Percentiles rank a stretch among this genome's conserved stretches.
Conservation (phyloP, 208 protist species). For the Crithidia acanthocephali region DNA sequence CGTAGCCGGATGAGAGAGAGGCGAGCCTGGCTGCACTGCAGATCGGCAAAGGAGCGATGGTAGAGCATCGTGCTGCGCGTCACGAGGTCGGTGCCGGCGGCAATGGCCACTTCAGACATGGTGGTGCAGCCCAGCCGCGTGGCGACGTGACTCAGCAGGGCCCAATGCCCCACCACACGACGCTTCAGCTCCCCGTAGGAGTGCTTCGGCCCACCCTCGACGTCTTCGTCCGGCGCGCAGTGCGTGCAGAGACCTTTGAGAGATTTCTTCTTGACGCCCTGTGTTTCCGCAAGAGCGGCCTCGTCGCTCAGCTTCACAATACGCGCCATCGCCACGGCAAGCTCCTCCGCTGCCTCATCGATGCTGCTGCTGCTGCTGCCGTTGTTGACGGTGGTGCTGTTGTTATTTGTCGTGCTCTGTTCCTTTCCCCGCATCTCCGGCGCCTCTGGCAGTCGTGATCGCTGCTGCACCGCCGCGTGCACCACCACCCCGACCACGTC, state of each 20-base stretch:
- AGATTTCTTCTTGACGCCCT: slow-evolving; percentile 37
- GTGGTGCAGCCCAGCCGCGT: slow-evolving; percentile 41
- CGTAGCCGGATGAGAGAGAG: slow-evolving; percentile 24
- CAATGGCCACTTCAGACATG: slow-evolving; percentile 53
- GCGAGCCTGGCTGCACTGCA: slow-evolving; percentile 57
- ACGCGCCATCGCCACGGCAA: slow-evolving; percentile 44
- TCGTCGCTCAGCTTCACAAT: slow-evolving; percentile 35
- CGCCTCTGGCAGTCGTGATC: slow-evolving; percentile 9
- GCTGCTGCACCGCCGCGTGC: slow-evolving; percentile 36
- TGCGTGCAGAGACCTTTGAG: slow-evolving; percentile 47
- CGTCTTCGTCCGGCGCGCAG: slow-evolving; percentile 53
- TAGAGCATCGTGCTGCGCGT: slow-evolving; percentile 23
- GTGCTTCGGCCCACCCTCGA: slow-evolving; percentile 29
- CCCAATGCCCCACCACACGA: slow-evolving; percentile 65
- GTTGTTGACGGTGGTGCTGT: background rate
- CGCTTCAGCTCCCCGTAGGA: slow-evolving; percentile 33
- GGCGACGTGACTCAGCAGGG: slow-evolving; percentile 59
- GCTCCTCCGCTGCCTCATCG: slow-evolving; percentile 38
- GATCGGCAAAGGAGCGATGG: slow-evolving; percentile 46
- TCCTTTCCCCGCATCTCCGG: slow-evolving; percentile 17
- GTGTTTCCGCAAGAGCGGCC: slow-evolving; percentile 13
- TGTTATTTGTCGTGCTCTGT: background rate
- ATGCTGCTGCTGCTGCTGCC: background rate
- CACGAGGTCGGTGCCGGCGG: slow-evolving; percentile 51
- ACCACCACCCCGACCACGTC: slow-evolving; percentile 52